Evolutionary conservation across 176 grass and related monocot genomes (phyloP).

Genomic region (Paspalum vaginatum): DNA sequence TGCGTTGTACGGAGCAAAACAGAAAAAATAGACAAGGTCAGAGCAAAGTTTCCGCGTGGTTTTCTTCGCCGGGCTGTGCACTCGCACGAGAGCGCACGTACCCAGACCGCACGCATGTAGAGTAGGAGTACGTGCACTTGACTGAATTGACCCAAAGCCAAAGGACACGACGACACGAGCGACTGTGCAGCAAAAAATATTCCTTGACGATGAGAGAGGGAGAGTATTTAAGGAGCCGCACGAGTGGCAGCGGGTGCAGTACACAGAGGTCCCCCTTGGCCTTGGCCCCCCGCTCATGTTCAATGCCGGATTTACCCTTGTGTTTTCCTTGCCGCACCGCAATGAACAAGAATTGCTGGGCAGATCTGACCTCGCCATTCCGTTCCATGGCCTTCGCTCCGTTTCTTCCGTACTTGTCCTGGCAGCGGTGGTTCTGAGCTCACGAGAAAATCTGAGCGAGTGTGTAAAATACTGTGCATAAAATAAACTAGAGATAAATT

Average conservation of each 20-base stretch:
- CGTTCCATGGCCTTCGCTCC: not conserved
- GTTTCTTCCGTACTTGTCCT: not conserved
- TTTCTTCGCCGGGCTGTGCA: slow-evolving; percentile 18
- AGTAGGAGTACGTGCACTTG: not conserved
- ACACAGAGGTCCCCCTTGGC: slow-evolving; percentile 46
- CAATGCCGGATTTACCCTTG: slow-evolving; percentile 22
- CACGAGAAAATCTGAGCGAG: too few species aligned
- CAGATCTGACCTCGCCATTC: slow-evolving; percentile 19
- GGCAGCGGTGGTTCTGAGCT: too few species aligned
- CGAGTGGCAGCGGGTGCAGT: slow-evolving; percentile 59
- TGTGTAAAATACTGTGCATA: too few species aligned
- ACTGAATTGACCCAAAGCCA: slow-evolving; percentile 12
- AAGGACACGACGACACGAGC: slow-evolving; percentile 13
- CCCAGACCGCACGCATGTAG: not conserved
- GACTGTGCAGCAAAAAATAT: slow-evolving; percentile 43
- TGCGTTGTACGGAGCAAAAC: too few species aligned
- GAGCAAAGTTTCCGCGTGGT: slow-evolving; percentile 6
- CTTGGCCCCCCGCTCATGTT: slow-evolving; percentile 20
- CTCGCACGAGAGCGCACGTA: not conserved
- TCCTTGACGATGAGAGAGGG: not conserved
- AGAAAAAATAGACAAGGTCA: slow-evolving; percentile 16
- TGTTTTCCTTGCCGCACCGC: not conserved
- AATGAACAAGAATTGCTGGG: too few species aligned
- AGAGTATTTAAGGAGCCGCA: slow-evolving; percentile 61
- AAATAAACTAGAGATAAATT: too few species aligned